Evolutionary conservation across 2,329 filamentous ascomycete species (phyloP), one percentile per base, ranked within the genome.

Genomic region (Botrytis pseudocinerea): DNA sequence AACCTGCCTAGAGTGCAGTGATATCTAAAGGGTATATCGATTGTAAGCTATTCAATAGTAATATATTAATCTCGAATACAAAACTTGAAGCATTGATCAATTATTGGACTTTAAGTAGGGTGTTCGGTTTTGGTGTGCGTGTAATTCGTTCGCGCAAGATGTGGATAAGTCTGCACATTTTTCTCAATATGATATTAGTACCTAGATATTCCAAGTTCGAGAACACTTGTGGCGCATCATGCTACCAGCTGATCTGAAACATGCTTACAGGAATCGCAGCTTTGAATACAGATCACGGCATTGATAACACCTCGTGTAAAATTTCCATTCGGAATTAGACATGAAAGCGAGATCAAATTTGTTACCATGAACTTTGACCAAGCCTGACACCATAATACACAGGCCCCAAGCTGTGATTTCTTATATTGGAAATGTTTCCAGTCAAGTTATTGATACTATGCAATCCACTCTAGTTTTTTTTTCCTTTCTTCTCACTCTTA

Each of bases 401-500:
- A 16, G n/a, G 2, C 25, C 28, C n/a, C 51, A n/a, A 16, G 40
- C 28, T 64, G 38, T 28, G 61, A 4, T 64, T 64, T 46, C 38
- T 64, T 64, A 64, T 64, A 64, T 64, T 6, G 61, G 25, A 64
- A 64, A 46, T 28, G 32, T 20, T 44, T 64, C 61, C 61, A 40
- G 40, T 44, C 38, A 44, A 46, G 20, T 28, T 20, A 28, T 20
- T 18, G 14, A 28, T 46, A 44, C 14, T 64, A 46, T 44, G 51
- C n/a, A 38, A 48, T n/a, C 22, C 20, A 54, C 25, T 35, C 28
- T 54, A 14, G 22, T 54, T 54, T 38, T 54, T 38, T 35, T 35
- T 38, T 9, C 38, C 38, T 9, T 9, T 8, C 38, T 51, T 40
- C 38, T 35, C 22, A 42, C 44, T 54, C 38, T 51, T 51, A 1